phyloP scores from a whole-genome alignment of 208 protist species.

The Zelonia costaricensis region DNA sequence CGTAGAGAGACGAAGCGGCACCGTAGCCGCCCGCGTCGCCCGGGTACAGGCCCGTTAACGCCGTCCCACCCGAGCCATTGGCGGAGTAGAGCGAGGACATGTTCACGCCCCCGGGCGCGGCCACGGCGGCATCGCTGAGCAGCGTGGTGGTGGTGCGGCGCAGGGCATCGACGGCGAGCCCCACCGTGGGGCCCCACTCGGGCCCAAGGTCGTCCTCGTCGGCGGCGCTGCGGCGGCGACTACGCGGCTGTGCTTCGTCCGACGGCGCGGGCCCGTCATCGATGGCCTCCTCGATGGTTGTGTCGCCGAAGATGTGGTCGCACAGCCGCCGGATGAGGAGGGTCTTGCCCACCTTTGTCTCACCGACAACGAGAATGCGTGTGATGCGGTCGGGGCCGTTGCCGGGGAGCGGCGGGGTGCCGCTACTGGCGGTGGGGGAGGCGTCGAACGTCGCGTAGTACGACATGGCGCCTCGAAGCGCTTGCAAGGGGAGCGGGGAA shows the following conservation, averaged over 20 bases:
- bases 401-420: background rate
- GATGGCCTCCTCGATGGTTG: conserved; percentile 1
- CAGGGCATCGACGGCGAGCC: conserved; percentile 55
- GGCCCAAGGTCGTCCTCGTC: conserved; percentile 26
- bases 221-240: background rate
- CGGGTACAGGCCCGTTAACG: background rate
- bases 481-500: background rate
- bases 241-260: background rate
- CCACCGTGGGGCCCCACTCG: conserved; percentile 54
- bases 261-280: background rate
- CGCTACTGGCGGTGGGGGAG: background rate
- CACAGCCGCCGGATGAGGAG: conserved; percentile 69
- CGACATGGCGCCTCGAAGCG: background rate
- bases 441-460: background rate
- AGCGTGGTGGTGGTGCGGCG: conserved; percentile 28
- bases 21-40: conserved; percentile 3
- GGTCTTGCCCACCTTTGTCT: conserved; percentile 82
- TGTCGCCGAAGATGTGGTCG: conserved; percentile 43
- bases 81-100: conserved; percentile 9
- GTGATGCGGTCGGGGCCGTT: conserved; percentile 18
- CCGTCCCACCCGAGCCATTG: too few species aligned
- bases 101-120: background rate
- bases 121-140: background rate
- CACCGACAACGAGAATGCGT: conserved; percentile 78
- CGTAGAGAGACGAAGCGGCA: conserved; percentile 6